Conservation (phyloP, 352 stramenopile species). For the Phytophthora melonis region DNA sequence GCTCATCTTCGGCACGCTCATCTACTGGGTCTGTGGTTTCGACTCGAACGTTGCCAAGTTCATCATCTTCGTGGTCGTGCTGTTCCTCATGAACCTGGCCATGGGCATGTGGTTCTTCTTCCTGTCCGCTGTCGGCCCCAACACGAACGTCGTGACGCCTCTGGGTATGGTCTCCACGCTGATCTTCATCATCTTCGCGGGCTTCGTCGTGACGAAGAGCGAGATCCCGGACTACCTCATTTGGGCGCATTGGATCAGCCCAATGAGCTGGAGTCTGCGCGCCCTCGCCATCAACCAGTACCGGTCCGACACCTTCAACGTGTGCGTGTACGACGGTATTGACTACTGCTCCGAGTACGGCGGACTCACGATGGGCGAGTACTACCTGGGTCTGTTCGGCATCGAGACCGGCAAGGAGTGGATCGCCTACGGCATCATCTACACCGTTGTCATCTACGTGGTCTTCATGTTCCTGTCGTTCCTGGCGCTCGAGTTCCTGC, state of each 20-base stretch:
- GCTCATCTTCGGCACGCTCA: constrained; percentile 74
- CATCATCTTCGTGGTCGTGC: constrained; percentile 51
- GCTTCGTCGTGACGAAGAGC: not conserved
- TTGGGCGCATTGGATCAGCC: constrained; percentile 32
- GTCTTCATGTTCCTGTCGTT: constrained; percentile 3
- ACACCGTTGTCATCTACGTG: constrained; percentile 21
- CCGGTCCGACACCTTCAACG: constrained; percentile 18
- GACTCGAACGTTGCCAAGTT: constrained; percentile 1
- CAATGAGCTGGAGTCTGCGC: constrained; percentile 28
- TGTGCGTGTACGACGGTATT: constrained; percentile 32
- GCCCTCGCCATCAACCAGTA: constrained; percentile 38
- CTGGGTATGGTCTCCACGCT: not conserved
- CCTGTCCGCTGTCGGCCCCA: not conserved
- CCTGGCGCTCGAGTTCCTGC: not conserved
- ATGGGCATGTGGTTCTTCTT: constrained; percentile 20
- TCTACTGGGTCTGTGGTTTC: constrained; percentile 89
- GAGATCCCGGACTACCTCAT: constrained; percentile 3
- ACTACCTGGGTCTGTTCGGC: constrained; percentile 23
- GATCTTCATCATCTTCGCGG: constrained; percentile 5
- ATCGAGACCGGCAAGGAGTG: constrained; percentile 12
- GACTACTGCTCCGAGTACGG: constrained; percentile 23
- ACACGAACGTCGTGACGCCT: not conserved
- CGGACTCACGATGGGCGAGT: constrained; percentile 39
- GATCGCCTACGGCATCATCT: constrained; percentile 14
- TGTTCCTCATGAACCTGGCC: constrained; percentile 47